phyloP scores from a whole-genome alignment of 805 yeast genomes.

The Pichia eremophila region DNA sequence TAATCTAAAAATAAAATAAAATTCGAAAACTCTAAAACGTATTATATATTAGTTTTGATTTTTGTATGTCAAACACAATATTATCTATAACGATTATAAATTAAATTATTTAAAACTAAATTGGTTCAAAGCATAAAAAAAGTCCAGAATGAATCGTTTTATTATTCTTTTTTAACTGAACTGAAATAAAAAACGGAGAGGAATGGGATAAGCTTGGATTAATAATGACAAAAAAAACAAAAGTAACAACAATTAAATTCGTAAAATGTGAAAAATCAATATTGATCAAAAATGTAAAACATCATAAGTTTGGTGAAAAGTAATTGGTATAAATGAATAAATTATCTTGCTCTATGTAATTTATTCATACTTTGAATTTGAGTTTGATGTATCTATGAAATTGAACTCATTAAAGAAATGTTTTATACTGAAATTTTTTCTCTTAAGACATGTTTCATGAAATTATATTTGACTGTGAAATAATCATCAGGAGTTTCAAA shows the following conservation, averaged over 20 bases:
- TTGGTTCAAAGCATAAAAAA: not conserved
- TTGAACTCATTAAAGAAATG: not conserved
- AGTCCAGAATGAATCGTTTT: not conserved
- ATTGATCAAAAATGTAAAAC: not conserved
- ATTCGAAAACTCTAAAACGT: too few relatives aligned
- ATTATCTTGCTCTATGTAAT: too few relatives aligned
- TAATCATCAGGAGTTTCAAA: conserved; percentile 34
- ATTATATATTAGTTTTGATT: too few relatives aligned
- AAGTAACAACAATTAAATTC: not conserved
- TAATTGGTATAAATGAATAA: too few relatives aligned
- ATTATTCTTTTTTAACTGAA: not conserved
- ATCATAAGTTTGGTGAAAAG: too few relatives aligned
- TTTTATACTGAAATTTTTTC: conserved; percentile 22
- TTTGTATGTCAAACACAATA: too few relatives aligned
- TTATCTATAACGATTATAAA: too few relatives aligned
- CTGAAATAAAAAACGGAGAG: not conserved
- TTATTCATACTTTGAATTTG: too few relatives aligned
- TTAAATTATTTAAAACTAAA: not conserved
- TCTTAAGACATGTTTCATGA: conserved; percentile 61
- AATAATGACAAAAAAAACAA: not conserved
- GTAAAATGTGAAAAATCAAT: too few relatives aligned
- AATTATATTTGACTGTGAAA: conserved; percentile 39
- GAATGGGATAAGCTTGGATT: not conserved
- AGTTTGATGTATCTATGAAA: not conserved
- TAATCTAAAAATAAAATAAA: too few relatives aligned